A percentile compares a stretch with the other conserved stretches of the same genome.
These are phyloP conservation scores for Fusarium clavum DNA, from an alignment of 2,329 filamentous ascomycete genomes.

Conservation along the genomic window DNA sequence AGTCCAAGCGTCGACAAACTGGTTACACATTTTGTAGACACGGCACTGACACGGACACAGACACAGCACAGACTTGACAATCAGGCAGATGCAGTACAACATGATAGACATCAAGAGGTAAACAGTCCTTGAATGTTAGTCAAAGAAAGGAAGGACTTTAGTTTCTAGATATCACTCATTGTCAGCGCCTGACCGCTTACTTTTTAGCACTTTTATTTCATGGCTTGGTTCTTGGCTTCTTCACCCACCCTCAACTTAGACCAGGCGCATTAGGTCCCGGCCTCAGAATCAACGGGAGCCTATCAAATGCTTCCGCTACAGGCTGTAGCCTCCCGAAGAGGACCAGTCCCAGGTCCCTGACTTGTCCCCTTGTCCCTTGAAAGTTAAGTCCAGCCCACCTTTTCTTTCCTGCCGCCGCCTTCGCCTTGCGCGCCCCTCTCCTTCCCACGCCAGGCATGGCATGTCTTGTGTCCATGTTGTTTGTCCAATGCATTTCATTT, in stretches of 20 bases:
- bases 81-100: not conserved
- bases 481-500: not conserved
- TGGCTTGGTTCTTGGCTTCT: not conserved
- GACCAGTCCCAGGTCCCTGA: constrained; percentile 20
- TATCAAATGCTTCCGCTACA: constrained; percentile 27
- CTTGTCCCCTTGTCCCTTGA: constrained; percentile 19
- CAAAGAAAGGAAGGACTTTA: not conserved
- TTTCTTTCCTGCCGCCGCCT: not conserved
- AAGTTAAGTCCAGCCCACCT: constrained; percentile 10
- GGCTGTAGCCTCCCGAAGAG: constrained; percentile 33
- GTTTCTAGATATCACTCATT: not conserved
- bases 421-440: constrained; percentile 17
- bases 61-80: constrained; percentile 19
- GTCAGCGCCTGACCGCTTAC: constrained; percentile 10
- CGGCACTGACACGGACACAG: constrained; percentile 13
- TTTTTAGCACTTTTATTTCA: not conserved
- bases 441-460: not conserved
- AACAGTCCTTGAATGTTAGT: too few relatives aligned
- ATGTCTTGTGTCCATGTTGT: not conserved
- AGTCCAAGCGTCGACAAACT: constrained; percentile 19
- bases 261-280: constrained; percentile 38
- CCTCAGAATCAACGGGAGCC: constrained; percentile 30
- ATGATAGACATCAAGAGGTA: not conserved
- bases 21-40: constrained; percentile 15
- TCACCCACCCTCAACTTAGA: constrained; percentile 18